Percentiles rank a stretch among this genome's conserved stretches.
Evolutionary conservation across 1,284 basidiomycete genomes (phyloP).

Genomic region (Paramarasmius palmivorus): DNA sequence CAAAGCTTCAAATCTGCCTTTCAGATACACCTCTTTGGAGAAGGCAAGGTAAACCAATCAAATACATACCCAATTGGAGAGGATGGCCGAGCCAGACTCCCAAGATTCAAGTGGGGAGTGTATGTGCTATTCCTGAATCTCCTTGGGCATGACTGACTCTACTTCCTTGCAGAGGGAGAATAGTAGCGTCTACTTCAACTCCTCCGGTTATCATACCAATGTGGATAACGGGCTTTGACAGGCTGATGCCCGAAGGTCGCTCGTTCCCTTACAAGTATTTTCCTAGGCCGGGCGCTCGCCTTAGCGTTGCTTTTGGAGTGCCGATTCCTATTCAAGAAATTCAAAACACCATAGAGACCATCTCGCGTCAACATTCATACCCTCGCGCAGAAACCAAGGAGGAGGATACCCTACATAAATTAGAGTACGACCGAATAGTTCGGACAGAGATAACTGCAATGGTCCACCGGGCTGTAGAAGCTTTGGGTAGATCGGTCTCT

Average conservation of each 20-base stretch:
- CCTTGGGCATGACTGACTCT: constrained; percentile 3
- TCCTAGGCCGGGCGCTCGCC: constrained; percentile 57
- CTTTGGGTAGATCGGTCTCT: constrained; percentile 53
- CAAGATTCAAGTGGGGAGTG: constrained; percentile 97
- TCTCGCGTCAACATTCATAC: neutral
- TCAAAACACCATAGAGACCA: constrained; percentile 22
- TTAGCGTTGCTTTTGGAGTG: constrained; percentile 75
- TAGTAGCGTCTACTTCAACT: constrained; percentile 75
- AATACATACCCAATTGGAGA: constrained; percentile 46
- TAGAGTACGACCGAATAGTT: constrained; percentile 32
- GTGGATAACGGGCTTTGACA: constrained; percentile 91
- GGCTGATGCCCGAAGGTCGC: constrained; percentile 87
- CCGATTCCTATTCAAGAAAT: constrained; percentile 54
- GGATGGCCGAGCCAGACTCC: constrained; percentile 44
- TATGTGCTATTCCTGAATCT: constrained; percentile 43
- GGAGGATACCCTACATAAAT: constrained; percentile 17
- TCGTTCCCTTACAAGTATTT: constrained; percentile 71
- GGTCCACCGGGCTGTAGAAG: constrained; percentile 61
- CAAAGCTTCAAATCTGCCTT: constrained; percentile 5
- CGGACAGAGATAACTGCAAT: constrained; percentile 58
- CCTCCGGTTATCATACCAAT: constrained; percentile 90
- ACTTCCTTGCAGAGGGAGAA: constrained; percentile 60
- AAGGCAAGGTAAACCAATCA: constrained; percentile 89
- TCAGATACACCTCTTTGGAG: constrained; percentile 92
- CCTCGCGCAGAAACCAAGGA: constrained; percentile 7